These are phyloP conservation scores for Claviceps pazoutovae DNA, from an alignment of 2,329 filamentous ascomycete species.

Conservation along the genomic window DNA sequence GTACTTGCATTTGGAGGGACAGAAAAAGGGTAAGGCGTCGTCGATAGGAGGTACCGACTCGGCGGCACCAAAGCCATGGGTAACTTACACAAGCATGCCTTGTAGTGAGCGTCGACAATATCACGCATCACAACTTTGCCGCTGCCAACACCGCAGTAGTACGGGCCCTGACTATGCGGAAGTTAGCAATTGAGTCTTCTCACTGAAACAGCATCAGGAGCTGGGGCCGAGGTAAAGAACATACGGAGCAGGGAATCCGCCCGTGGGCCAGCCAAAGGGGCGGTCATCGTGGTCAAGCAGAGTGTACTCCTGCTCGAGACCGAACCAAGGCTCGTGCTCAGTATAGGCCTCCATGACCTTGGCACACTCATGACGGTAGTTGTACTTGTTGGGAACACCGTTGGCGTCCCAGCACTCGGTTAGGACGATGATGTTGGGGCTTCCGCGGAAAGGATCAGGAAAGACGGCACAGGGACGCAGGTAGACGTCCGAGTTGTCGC, in stretches of 20 bases:
- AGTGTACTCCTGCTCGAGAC: slow-evolving; percentile 93
- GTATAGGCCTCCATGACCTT: slow-evolving; percentile 83
- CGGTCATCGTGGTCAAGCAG: slow-evolving; percentile 63
- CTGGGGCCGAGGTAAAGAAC: background rate
- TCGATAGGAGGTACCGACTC: background rate
- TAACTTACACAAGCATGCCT: slow-evolving; percentile 49
- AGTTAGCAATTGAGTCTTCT: slow-evolving; percentile 1
- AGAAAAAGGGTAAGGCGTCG: background rate
- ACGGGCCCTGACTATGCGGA: slow-evolving; percentile 21
- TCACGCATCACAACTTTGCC: slow-evolving; percentile 97
- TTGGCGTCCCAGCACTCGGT: slow-evolving; percentile 90
- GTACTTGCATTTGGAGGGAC: background rate
- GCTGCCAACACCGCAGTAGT: slow-evolving; percentile 80
- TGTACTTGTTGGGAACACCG: slow-evolving; percentile 95
- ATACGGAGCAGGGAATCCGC: slow-evolving; percentile 71
- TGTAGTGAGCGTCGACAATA: slow-evolving; percentile 63
- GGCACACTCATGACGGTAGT: slow-evolving; percentile 84
- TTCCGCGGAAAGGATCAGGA: slow-evolving; percentile 80
- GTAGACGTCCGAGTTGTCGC: slow-evolving; percentile 96
- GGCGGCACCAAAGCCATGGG: background rate
- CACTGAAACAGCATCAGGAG: too few species aligned
- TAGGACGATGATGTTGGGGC: slow-evolving; percentile 87
- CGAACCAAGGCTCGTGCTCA: slow-evolving; percentile 85
- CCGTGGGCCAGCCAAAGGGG: slow-evolving; percentile 61
- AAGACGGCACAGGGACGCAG: slow-evolving; percentile 79